Conservation (phyloP, 805 yeast genomes). For the Saccharomycopsis olivae region DNA sequence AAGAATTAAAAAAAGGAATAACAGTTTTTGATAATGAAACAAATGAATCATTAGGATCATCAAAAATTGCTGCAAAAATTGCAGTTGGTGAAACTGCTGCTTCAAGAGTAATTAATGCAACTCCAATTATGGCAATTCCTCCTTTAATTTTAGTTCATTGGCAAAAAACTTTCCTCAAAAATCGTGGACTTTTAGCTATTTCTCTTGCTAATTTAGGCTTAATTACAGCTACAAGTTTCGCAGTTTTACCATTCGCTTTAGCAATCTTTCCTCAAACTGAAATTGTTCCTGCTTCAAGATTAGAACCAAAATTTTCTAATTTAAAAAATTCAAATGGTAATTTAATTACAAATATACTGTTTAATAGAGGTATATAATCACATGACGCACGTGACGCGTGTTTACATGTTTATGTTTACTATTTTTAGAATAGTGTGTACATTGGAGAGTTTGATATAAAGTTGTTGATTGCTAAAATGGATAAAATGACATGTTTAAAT, state of each 20-base stretch:
- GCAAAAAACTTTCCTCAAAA: slow-evolving; percentile 60
- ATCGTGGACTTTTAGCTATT: slow-evolving; percentile 54
- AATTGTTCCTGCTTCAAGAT: slow-evolving; percentile 39
- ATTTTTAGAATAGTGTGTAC: too few relatives aligned
- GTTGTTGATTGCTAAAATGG: too few relatives aligned
- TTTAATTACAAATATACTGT: slow-evolving; percentile 51
- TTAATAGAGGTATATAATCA: slow-evolving; percentile 87
- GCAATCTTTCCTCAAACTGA: slow-evolving; percentile 93
- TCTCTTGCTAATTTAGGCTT: slow-evolving; percentile 74
- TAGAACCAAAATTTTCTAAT: slow-evolving; percentile 56
- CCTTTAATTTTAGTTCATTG: slow-evolving; percentile 74
- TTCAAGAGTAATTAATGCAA: slow-evolving; percentile 88
- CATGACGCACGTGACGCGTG: too few relatives aligned
- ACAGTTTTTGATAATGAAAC: slow-evolving; percentile 42
- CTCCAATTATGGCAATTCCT: slow-evolving; percentile 96
- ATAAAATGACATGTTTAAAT: too few relatives aligned
- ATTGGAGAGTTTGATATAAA: too few relatives aligned
- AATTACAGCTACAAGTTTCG: slow-evolving; percentile 75
- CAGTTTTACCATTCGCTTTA: slow-evolving; percentile 86
- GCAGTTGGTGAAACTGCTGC: slow-evolving; percentile 98
- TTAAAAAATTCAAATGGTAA: slow-evolving; percentile 55
- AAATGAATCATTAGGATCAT: slow-evolving; percentile 56
- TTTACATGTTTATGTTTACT: too few relatives aligned
- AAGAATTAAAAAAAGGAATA: slow-evolving; percentile 82
- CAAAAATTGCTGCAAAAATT: slow-evolving; percentile 76